A percentile compares a stretch with the other conserved stretches of the same genome.
Evolutionary conservation across 805 yeast species (phyloP).

Genomic region (Teunomyces kruisii): DNA sequence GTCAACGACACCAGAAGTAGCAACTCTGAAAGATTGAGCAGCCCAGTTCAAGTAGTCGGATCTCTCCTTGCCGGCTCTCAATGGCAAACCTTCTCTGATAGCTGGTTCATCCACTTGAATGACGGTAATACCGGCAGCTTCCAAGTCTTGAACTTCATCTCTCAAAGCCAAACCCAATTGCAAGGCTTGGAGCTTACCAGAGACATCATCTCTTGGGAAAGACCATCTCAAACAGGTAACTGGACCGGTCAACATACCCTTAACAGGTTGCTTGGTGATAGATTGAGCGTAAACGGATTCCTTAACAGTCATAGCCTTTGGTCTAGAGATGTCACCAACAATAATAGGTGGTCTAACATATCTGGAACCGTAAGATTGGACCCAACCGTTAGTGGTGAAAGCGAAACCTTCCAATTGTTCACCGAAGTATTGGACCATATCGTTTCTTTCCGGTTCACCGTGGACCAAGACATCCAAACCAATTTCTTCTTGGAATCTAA

Average conservation of each 20-base stretch:
- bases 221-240: conserved; percentile 99
- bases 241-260: conserved; percentile 99
- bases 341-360: conserved; percentile 99
- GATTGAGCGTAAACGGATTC: conserved; percentile 99
- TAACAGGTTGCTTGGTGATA: conserved; percentile 91
- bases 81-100: conserved; percentile 99
- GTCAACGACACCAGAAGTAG: conserved; percentile 96
- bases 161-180: conserved; percentile 97
- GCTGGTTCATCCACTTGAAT: conserved; percentile 99
- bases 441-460: conserved; percentile 99
- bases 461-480: conserved; percentile 98
- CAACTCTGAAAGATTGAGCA: conserved; percentile 98
- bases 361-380: conserved; percentile 99
- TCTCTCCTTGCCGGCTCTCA: conserved; percentile 97
- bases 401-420: conserved; percentile 98
- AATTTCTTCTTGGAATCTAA: conserved; percentile 98
- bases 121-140: conserved; percentile 96
- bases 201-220: conserved; percentile 98
- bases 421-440: conserved; percentile 99
- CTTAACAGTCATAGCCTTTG: conserved; percentile 97
- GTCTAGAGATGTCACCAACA: conserved; percentile 99
- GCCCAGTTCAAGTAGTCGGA: conserved; percentile 97
- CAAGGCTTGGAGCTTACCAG: conserved; percentile 89
- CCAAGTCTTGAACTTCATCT: conserved; percentile 98
- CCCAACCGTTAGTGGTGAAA: conserved; percentile 99